These are phyloP conservation scores for Heterococcus sp. DNA, from an alignment of 108 stramenopile genomes.

Conservation along the genomic window DNA sequence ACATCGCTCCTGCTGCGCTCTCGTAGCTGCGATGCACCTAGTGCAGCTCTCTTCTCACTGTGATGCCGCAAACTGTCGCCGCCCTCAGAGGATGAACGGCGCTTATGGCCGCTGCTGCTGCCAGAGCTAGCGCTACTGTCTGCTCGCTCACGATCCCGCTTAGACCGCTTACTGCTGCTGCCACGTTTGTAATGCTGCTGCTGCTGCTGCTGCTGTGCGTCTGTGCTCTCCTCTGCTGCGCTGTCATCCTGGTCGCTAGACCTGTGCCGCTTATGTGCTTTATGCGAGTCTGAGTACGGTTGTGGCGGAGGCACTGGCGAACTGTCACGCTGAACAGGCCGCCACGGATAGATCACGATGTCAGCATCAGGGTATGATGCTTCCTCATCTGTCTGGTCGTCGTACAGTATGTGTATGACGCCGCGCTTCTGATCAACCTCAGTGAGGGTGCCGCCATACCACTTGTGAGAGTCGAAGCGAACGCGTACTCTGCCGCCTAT, in stretches of 20 bases:
- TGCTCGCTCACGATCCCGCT: not conserved
- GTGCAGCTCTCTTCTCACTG: no score
- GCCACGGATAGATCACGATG: conserved; percentile 41
- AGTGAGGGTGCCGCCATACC: conserved; percentile 26
- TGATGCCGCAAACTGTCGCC: not conserved
- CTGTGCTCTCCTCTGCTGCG: not conserved
- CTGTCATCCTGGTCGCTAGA: not conserved
- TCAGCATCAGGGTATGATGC: conserved; percentile 24
- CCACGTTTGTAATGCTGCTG: no score
- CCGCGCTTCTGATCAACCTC: conserved; percentile 13
- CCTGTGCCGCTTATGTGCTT: not conserved
- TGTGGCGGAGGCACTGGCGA: not conserved
- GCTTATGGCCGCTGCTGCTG: not conserved
- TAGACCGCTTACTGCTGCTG: no score
- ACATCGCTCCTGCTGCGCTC: not conserved
- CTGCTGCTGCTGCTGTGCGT: no score
- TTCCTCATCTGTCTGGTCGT: conserved; percentile 32
- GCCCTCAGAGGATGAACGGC: not conserved
- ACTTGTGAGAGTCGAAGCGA: conserved; percentile 27
- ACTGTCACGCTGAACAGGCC: not conserved
- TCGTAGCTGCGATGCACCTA: no score
- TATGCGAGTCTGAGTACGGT: not conserved
- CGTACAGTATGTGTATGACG: conserved; percentile 31
- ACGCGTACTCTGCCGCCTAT: conserved; percentile 20
- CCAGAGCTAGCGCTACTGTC: not conserved